These are phyloP conservation scores for Colletotrichum cordylinicola DNA, from an alignment of 2,329 filamentous ascomycete species.

Conservation along the genomic window DNA sequence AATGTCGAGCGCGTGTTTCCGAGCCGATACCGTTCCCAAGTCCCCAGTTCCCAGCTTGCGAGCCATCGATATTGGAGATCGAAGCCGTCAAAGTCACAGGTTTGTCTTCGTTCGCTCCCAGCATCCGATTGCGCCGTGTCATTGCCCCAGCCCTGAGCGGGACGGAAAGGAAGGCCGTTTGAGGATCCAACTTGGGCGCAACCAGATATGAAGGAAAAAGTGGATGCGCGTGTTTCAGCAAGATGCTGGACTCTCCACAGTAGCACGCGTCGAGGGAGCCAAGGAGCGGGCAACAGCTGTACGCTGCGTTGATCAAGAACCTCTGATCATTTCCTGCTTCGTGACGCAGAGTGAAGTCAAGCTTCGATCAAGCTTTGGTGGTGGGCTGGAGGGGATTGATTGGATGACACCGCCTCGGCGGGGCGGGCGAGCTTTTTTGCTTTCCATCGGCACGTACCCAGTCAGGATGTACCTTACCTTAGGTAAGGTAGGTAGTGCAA, in stretches of 20 bases:
- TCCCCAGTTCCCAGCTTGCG: background rate
- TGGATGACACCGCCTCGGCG: background rate
- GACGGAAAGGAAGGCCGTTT: background rate
- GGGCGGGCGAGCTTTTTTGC: background rate
- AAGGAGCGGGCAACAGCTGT: background rate
- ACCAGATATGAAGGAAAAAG: slow-evolving; percentile 8
- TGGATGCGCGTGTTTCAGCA: slow-evolving; percentile 16
- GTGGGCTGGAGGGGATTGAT: background rate
- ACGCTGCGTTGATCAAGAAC: background rate
- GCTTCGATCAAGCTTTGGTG: slow-evolving; percentile 21
- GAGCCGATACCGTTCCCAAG: background rate
- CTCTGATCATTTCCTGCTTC: slow-evolving; percentile 21
- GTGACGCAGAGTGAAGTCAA: slow-evolving; percentile 9
- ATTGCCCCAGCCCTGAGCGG: background rate
- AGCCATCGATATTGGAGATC: background rate
- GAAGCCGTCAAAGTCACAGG: background rate
- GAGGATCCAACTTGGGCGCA: background rate
- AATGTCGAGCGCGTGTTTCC: background rate
- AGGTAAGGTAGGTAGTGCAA: background rate
- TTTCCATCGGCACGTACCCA: background rate
- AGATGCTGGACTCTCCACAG: slow-evolving; percentile 7
- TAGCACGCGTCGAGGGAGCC: slow-evolving; percentile 13
- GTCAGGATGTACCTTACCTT: too few species aligned
- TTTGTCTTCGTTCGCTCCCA: background rate
- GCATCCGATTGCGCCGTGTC: background rate